Conservation (phyloP, 2,329 filamentous ascomycete genomes). For the Fusarium sp. region DNA sequence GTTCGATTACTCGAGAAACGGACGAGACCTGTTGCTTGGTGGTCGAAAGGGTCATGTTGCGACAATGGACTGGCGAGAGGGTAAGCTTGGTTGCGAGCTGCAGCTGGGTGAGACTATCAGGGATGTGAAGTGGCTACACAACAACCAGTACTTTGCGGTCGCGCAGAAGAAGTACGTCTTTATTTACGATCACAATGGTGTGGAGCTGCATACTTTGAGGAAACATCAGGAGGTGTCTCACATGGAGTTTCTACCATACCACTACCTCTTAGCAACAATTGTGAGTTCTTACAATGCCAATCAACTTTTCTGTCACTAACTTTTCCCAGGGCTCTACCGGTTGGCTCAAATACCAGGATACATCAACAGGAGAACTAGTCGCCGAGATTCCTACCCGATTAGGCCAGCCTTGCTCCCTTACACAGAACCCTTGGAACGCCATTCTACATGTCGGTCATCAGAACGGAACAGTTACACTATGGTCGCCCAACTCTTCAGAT, state of each 20-base stretch:
- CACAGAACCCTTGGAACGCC: constrained; percentile 92
- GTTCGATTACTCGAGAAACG: constrained; percentile 90
- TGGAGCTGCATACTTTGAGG: constrained; percentile 90
- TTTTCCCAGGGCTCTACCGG: constrained; percentile 75
- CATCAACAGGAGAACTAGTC: constrained; percentile 90
- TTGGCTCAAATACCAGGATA: constrained; percentile 93
- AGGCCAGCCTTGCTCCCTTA: constrained; percentile 83
- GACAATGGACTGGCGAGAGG: constrained; percentile 95
- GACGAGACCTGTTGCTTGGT: constrained; percentile 83
- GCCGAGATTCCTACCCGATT: constrained; percentile 86
- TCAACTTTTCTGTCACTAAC: constrained; percentile 19
- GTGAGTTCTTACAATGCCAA: constrained; percentile 59
- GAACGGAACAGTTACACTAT: constrained; percentile 92
- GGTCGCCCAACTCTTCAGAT: constrained; percentile 91
- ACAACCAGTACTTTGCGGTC: constrained; percentile 93
- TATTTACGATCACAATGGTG: constrained; percentile 91
- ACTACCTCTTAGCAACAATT: constrained; percentile 90
- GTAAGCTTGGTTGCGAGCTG: constrained; percentile 89
- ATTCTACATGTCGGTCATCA: constrained; percentile 93
- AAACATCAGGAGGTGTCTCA: constrained; percentile 92
- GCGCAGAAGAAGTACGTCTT: constrained; percentile 97
- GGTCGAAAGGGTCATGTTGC: constrained; percentile 95
- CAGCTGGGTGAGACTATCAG: constrained; percentile 91
- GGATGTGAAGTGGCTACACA: constrained; percentile 92
- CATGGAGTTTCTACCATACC: constrained; percentile 96